A percentile compares a stretch with the other conserved stretches of the same genome.
These are phyloP conservation scores for Gremmenia infestans DNA, from an alignment of 2,329 filamentous ascomycete genomes.

Conservation along the genomic window DNA sequence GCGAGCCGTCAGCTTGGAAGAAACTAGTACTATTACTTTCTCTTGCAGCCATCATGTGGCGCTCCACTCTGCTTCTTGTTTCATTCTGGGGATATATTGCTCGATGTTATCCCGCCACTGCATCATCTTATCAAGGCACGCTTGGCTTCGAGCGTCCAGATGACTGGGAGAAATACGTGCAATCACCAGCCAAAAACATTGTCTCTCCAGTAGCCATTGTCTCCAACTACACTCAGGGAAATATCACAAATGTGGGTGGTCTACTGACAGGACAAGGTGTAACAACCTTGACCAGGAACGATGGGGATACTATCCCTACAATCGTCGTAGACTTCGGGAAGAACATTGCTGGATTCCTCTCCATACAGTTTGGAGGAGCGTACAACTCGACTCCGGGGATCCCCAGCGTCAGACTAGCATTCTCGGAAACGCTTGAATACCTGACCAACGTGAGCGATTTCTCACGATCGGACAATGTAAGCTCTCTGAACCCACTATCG, in stretches of 20 bases:
- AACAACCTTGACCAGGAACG: slow-evolving; percentile 30
- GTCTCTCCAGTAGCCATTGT: slow-evolving; percentile 34
- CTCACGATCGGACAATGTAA: slow-evolving; percentile 42
- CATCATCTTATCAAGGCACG: background rate
- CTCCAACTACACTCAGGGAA: slow-evolving; percentile 32
- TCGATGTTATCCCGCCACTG: background rate
- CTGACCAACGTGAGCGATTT: slow-evolving; percentile 43
- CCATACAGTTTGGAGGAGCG: slow-evolving; percentile 38
- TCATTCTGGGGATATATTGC: slow-evolving; percentile 2
- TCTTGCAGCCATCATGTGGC: slow-evolving; percentile 3
- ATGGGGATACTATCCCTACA: slow-evolving; percentile 26
- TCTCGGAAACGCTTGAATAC: slow-evolving; percentile 45
- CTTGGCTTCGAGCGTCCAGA: background rate
- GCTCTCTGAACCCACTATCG: background rate
- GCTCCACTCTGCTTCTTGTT: slow-evolving; percentile 1
- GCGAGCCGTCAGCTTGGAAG: background rate
- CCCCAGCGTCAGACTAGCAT: slow-evolving; percentile 42
- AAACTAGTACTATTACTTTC: background rate
- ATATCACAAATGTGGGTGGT: slow-evolving; percentile 36
- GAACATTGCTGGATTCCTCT: slow-evolving; percentile 41
- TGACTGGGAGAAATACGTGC: slow-evolving; percentile 38
- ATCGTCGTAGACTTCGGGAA: slow-evolving; percentile 47
- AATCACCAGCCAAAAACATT: slow-evolving; percentile 32
- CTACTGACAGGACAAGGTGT: slow-evolving; percentile 28
- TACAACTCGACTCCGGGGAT: slow-evolving; percentile 28